A percentile compares a stretch with the other conserved stretches of the same genome.
phyloP scores from a whole-genome alignment of 2,329 filamentous ascomycete genomes.

The Harringtonia lauricola region DNA sequence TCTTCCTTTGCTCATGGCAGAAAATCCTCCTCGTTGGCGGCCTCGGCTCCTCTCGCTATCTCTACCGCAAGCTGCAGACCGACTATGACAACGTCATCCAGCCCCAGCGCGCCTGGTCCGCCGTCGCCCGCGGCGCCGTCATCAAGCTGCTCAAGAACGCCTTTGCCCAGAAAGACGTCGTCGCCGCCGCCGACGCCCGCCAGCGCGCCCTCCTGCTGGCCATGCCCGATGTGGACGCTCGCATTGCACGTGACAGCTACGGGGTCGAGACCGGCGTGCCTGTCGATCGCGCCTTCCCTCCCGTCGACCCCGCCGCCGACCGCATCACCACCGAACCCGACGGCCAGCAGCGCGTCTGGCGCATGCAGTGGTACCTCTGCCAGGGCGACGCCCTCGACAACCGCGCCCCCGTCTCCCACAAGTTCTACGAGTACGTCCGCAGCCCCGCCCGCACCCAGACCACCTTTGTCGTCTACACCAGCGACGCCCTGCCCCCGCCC shows the following conservation, averaged over 20 bases:
- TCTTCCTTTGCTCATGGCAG: background rate
- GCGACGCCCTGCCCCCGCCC: conserved; percentile 3
- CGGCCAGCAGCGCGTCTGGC: background rate
- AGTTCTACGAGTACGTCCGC: conserved; percentile 6
- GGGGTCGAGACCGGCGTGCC: conserved; percentile 2
- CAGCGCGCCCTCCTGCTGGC: conserved; percentile 3
- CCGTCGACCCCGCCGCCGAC: conserved; percentile 5
- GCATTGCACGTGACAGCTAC: conserved; percentile 5
- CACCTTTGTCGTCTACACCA: conserved; percentile 6
- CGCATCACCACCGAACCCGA: background rate
- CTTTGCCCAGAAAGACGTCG: conserved; percentile 1
- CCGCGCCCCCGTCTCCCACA: conserved; percentile 5
- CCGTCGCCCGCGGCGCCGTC: conserved; percentile 39
- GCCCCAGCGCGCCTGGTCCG: conserved; percentile 28
- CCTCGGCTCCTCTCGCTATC: conserved; percentile 34
- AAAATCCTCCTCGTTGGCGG: conserved; percentile 38
- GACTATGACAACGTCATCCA: conserved; percentile 31
- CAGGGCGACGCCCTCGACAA: conserved; percentile 6
- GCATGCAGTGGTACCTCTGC: conserved; percentile 9
- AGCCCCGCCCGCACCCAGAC: conserved; percentile 1
- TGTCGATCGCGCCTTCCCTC: conserved; percentile 3
- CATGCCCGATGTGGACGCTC: conserved; percentile 4
- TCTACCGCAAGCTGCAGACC: conserved; percentile 27
- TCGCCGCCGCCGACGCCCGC: background rate
- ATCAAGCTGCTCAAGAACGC: conserved; percentile 22